phyloP scores from a whole-genome alignment of 2,329 filamentous ascomycete genomes.

The Phialocephala sp. region DNA sequence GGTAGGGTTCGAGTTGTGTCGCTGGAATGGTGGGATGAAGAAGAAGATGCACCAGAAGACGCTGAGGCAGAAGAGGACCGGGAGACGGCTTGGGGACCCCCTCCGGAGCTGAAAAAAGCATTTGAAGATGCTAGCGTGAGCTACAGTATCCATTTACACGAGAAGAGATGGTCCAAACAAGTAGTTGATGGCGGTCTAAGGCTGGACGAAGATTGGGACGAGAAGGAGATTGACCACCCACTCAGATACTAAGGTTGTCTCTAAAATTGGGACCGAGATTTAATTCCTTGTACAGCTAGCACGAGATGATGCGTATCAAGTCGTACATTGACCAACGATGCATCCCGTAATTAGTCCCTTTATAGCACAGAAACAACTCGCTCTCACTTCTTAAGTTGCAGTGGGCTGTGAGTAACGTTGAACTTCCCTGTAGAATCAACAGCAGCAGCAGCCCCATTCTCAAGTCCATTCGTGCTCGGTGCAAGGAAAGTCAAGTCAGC shows the following conservation, averaged over 20 bases:
- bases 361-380: no score
- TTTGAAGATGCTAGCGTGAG: background rate
- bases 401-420: background rate
- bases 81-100: background rate
- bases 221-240: background rate
- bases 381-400: background rate
- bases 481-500: background rate
- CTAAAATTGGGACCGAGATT: no score
- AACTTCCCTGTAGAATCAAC: background rate
- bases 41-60: background rate
- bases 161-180: background rate
- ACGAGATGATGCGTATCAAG: no score
- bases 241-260: no score
- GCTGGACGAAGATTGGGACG: background rate
- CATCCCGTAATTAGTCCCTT: background rate
- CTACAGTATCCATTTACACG: background rate
- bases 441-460: background rate
- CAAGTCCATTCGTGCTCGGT: background rate
- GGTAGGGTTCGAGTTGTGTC: constrained; percentile 1
- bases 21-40: background rate
- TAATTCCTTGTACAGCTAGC: no score
- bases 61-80: background rate
- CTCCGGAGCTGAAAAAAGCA: background rate
- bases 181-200: background rate
- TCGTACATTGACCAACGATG: background rate